Evolutionary conservation across 2,329 filamentous ascomycete genomes (phyloP).

Genomic region (Aspergillus sp.): DNA sequence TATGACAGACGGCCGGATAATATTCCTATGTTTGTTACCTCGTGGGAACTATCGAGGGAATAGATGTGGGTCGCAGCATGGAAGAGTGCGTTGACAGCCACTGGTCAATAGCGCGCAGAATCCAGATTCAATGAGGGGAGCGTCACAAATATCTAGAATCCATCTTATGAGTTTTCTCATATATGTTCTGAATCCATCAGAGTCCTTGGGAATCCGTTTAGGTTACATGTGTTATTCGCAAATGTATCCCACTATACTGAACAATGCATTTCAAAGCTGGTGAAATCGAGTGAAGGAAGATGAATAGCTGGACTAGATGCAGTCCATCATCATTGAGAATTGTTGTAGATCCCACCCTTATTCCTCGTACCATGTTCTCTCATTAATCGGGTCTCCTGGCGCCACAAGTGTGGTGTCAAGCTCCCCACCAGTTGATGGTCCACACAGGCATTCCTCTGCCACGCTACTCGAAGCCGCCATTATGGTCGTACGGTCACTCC

Average conservation of each 20-base stretch:
- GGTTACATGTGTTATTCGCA: not conserved
- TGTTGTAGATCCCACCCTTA: not conserved
- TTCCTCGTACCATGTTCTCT: not conserved
- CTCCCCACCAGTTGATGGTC: not conserved
- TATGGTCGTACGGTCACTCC: not conserved
- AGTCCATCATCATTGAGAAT: not conserved
- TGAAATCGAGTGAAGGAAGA: not conserved
- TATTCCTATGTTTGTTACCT: conserved; percentile 3
- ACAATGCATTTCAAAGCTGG: not conserved
- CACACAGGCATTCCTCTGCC: not conserved
- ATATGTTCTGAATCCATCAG: not conserved
- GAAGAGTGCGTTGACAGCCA: not conserved
- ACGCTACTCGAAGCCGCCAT: not conserved
- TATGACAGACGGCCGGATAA: not conserved
- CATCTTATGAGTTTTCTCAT: not conserved
- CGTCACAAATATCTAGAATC: not conserved
- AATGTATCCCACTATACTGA: not conserved
- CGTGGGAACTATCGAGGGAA: not conserved
- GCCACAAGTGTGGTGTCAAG: not conserved
- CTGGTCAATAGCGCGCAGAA: not conserved
- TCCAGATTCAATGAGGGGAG: not conserved
- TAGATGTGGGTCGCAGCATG: not conserved
- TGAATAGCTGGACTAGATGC: not conserved
- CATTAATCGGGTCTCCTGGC: not conserved
- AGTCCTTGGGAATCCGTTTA: not conserved